Base-by-base conservation (phyloP, 352 stramenopile genomes). In the Phytophthora citrophthora region DNA sequence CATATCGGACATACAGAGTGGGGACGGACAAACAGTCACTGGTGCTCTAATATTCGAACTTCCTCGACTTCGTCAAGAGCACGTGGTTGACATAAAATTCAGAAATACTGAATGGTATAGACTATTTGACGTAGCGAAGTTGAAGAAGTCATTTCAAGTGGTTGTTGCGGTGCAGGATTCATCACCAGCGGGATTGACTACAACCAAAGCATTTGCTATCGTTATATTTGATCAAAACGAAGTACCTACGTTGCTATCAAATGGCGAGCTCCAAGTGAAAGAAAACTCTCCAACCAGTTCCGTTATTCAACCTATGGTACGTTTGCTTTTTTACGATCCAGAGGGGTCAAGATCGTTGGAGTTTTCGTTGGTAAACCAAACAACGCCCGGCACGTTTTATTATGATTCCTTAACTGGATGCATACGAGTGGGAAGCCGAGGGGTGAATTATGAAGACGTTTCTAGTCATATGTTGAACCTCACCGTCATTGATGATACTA, bases 81-180 rank as follows among this genome's bases (percentile, higher is more conserved):
- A 61, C 12, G 66, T 72, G 4, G 41, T 81, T 20, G 66, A 88
- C 50, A 23, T 68, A 0, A 70, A 71, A 26, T 77, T 74, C 18
- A 50, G 51, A 23, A 72, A 34, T 29, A 64, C 54, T 0, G 40
- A 53, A 1, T 86, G 74, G 76, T 54, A 41, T 11, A 60, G 67
- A 24, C 5, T 88, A 13, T 77, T 88, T 54, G 59, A 59, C 15
- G 70, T 81, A 0, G 40, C 46, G 34, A 36, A 56, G 5, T 63
- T 88, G 7, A 68, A 45, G 3, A 88, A 86, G 48, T 70, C 60
- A 5, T 79, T 83, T 54, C 39, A 47, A 10, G 16, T 79, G 0
- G 52, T 74, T 9, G 61, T 88, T 6, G 24, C 50, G 20, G 79
- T 76, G 1, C 74, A 79, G 3, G 79, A 88, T 44, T 63, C 59